These are phyloP conservation scores for Carex parvula DNA, from an alignment of 176 grass and related monocot genomes.

Conservation along the genomic window DNA sequence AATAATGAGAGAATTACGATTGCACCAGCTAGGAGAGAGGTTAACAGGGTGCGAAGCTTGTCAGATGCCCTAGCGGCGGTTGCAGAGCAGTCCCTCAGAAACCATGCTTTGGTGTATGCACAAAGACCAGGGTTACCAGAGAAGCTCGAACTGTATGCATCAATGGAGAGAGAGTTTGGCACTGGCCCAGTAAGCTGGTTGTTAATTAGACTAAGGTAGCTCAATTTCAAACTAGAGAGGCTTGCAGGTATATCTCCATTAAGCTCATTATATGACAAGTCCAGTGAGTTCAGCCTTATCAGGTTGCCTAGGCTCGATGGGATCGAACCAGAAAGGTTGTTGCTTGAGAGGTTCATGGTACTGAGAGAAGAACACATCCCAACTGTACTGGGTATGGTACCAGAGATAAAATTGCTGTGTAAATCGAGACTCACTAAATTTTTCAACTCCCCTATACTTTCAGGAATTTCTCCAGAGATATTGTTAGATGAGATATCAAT, in stretches of 20 bases:
- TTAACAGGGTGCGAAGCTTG: slow-evolving; percentile 39
- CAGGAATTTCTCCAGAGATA: slow-evolving; percentile 57
- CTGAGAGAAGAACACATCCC: slow-evolving; percentile 53
- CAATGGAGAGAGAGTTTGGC: slow-evolving; percentile 49
- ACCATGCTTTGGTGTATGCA: slow-evolving; percentile 24
- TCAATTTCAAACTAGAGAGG: slow-evolving; percentile 58
- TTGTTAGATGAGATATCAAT: slow-evolving; percentile 55
- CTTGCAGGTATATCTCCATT: slow-evolving; percentile 52
- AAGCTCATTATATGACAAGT: slow-evolving; percentile 56
- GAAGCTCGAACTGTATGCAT: slow-evolving; percentile 62
- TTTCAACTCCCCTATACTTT: slow-evolving; percentile 40
- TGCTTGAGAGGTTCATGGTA: slow-evolving; percentile 38
- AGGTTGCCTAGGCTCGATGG: slow-evolving; percentile 50
- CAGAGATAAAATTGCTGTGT: slow-evolving; percentile 30
- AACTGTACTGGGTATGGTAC: slow-evolving; percentile 54
- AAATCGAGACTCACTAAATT: slow-evolving; percentile 40
- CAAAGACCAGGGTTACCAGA: slow-evolving; percentile 64
- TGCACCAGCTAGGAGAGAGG: slow-evolving; percentile 35
- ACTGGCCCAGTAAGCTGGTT: slow-evolving; percentile 54
- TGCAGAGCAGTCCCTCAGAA: slow-evolving; percentile 41
- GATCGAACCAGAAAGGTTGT: slow-evolving; percentile 56
- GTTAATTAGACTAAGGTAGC: slow-evolving; percentile 49
- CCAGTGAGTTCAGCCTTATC: slow-evolving; percentile 47
- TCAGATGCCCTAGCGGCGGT: neutral
- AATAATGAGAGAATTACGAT: slow-evolving; percentile 42